Evolutionary conservation across 208 protist genomes (phyloP).

Genomic region (Crithidia expoeki): DNA sequence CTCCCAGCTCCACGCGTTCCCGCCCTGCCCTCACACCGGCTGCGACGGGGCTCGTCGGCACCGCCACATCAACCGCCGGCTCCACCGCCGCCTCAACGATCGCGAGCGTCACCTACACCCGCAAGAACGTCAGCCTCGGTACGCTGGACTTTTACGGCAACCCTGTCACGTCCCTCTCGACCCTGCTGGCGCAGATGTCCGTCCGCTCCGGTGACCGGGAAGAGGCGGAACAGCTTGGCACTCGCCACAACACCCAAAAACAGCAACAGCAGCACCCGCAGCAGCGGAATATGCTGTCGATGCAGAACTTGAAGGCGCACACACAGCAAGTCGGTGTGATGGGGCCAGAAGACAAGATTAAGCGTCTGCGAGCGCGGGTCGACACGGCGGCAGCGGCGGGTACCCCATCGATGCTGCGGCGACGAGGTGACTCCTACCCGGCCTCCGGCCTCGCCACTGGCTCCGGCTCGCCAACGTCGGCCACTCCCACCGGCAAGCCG

Average conservation of each 20-base stretch:
- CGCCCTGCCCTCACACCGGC: conserved; percentile 22
- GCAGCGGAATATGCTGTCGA: conserved; percentile 27
- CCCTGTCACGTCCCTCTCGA: conserved; percentile 38
- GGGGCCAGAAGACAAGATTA: conserved; percentile 34
- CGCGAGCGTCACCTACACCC: conserved; percentile 39
- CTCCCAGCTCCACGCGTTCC: conserved; percentile 28
- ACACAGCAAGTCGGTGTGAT: conserved; percentile 37
- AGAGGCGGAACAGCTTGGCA: conserved; percentile 21
- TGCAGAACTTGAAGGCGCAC: conserved; percentile 40
- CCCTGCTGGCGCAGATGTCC: conserved; percentile 33
- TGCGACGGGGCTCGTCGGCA: conserved; percentile 2
- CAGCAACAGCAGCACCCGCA: conserved; percentile 19
- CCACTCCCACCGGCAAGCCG: conserved; percentile 10
- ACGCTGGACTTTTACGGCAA: conserved; percentile 31
- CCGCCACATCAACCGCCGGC: conserved; percentile 3
- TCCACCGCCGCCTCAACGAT: conserved; percentile 22
- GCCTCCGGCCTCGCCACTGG: not conserved
- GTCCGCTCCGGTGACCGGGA: conserved; percentile 29
- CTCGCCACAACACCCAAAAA: conserved; percentile 10
- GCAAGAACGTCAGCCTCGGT: conserved; percentile 36
- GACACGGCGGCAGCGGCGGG: conserved; percentile 8
- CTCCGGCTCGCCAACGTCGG: not conserved
- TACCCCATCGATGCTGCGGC: conserved; percentile 9
- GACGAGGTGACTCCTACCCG: conserved; percentile 13
- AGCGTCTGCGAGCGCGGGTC: conserved; percentile 21